Percentiles rank a stretch among this genome's conserved stretches.
Evolutionary conservation across 305 asterid species (phyloP).

Genomic region (Striga hermonthica): DNA sequence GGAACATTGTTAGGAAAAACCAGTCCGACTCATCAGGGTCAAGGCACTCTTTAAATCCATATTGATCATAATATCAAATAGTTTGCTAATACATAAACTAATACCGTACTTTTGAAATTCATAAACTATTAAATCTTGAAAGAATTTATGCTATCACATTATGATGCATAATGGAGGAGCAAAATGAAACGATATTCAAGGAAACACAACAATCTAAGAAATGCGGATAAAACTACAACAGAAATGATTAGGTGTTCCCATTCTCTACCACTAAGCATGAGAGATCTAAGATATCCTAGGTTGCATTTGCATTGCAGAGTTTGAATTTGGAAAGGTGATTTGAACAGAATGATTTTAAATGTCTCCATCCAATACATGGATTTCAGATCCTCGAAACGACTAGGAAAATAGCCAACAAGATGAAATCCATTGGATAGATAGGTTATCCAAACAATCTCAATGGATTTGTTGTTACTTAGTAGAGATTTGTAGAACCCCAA

Average conservation of each 20-base stretch:
- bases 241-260: slow-evolving; percentile 14
- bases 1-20: slow-evolving; percentile 3
- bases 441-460: no score
- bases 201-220: slow-evolving; percentile 5
- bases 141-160: slow-evolving; percentile 1
- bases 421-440: no score
- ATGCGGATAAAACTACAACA: slow-evolving; percentile 21
- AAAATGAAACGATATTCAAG: background rate
- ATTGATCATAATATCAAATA: slow-evolving; percentile 13
- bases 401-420: no score
- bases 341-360: no score
- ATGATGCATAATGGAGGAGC: background rate
- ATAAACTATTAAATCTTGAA: background rate
- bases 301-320: no score
- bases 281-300: no score
- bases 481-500: no score
- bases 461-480: no score
- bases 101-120: slow-evolving; percentile 7
- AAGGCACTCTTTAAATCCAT: slow-evolving; percentile 10
- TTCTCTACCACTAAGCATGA: background rate
- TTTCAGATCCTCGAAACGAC: no score
- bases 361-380: no score
- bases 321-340: no score
- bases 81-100: background rate
- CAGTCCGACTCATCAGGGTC: slow-evolving; percentile 12